phyloP scores from a whole-genome alignment of 108 stramenopile species.

The Chaetoceros tenuissimus region DNA sequence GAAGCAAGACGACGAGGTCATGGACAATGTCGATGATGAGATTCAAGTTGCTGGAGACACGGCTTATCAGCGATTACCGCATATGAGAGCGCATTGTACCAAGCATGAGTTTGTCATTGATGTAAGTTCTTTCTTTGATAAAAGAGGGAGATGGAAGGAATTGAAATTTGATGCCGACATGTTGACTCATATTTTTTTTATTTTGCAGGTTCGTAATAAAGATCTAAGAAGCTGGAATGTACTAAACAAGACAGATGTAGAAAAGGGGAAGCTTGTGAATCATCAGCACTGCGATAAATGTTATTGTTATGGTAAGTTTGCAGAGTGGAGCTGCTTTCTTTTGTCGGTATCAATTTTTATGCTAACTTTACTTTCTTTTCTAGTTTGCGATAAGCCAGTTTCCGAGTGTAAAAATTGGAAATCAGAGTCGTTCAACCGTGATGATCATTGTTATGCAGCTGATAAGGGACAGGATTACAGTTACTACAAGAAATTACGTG shows the following conservation, averaged over 20 bases:
- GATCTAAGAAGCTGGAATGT: no score
- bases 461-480: background rate
- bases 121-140: background rate
- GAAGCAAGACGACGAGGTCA: slow-evolving; percentile 2
- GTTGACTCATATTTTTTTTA: no score
- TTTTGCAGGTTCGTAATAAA: no score
- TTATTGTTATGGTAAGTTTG: slow-evolving; percentile 23
- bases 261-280: no score
- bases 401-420: background rate
- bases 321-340: no score
- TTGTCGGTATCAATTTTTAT: background rate
- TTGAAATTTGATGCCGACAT: no score
- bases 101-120: slow-evolving; percentile 8
- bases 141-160: background rate
- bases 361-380: background rate
- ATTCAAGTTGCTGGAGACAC: slow-evolving; percentile 13
- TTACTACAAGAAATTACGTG: background rate
- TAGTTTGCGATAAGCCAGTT: slow-evolving; percentile 5
- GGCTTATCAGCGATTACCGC: slow-evolving; percentile 19
- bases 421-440: background rate
- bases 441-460: background rate
- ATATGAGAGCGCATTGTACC: slow-evolving; percentile 29
- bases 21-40: slow-evolving; percentile 16
- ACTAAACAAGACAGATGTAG: no score
- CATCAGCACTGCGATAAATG: slow-evolving; percentile 21